Conservation (phyloP, 306 rosid species). For the Castanea crenata region DNA sequence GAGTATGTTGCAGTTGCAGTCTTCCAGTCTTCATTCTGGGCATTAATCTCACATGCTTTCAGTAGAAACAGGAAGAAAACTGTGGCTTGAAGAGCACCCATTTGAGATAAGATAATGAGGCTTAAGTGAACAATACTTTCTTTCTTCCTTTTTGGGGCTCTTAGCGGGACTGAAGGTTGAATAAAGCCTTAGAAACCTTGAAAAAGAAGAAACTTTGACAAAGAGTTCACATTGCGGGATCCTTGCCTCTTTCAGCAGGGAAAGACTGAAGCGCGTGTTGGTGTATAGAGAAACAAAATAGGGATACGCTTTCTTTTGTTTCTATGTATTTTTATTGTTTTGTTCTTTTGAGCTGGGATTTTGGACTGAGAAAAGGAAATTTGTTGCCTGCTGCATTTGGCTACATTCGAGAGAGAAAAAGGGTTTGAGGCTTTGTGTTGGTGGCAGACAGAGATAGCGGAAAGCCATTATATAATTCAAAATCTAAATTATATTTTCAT, state of each 20-base stretch:
- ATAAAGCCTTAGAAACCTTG: constrained; percentile 19
- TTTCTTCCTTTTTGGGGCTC: constrained; percentile 31
- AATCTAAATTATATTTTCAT: background rate
- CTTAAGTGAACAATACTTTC: constrained; percentile 32
- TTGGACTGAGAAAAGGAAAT: constrained; percentile 23
- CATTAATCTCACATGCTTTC: constrained; percentile 35
- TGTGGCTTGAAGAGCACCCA: constrained; percentile 61
- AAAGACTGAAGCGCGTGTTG: constrained; percentile 36
- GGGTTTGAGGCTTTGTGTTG: constrained; percentile 25
- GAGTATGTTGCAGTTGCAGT: constrained; percentile 86
- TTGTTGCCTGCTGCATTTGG: constrained; percentile 34
- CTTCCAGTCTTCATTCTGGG: constrained; percentile 61
- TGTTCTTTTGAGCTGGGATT: constrained; percentile 46
- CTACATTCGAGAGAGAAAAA: constrained; percentile 1
- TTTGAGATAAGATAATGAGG: constrained; percentile 31
- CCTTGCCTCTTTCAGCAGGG: constrained; percentile 35
- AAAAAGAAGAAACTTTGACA: constrained; percentile 34
- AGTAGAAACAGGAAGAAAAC: constrained; percentile 54
- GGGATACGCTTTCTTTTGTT: constrained; percentile 25
- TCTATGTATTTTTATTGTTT: constrained; percentile 15
- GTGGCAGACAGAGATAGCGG: constrained; percentile 62
- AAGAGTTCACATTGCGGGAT: constrained; percentile 54
- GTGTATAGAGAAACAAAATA: constrained; percentile 26
- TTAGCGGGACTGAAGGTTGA: constrained; percentile 24
- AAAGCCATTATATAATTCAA: constrained; percentile 35